Conservation (phyloP, 1,284 basidiomycete genomes). For the Leccinum colubrinum region DNA sequence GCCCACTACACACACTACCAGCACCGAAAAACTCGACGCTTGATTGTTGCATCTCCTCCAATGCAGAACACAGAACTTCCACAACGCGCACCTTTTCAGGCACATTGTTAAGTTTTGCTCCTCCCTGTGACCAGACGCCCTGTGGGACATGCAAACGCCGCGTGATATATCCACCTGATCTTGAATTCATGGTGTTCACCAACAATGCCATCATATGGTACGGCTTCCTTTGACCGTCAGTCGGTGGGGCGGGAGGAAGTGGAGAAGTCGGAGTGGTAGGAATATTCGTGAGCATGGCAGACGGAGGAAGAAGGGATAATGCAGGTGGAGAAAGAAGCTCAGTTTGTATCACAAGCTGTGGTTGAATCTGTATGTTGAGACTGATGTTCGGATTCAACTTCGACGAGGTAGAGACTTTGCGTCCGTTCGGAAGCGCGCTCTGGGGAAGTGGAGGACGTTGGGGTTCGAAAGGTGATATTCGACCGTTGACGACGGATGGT, state of each 20-base stretch:
- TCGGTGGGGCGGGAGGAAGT: slow-evolving; percentile 65
- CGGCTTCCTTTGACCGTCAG: slow-evolving; percentile 77
- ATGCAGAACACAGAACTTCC: slow-evolving; percentile 69
- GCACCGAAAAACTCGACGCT: slow-evolving; percentile 73
- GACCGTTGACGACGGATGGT: slow-evolving; percentile 50
- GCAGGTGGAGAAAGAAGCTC: slow-evolving; percentile 45
- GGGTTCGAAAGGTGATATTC: slow-evolving; percentile 44
- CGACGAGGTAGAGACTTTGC: slow-evolving; percentile 62
- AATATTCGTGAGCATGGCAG: slow-evolving; percentile 49
- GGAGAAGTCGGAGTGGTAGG: slow-evolving; percentile 75
- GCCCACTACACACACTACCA: slow-evolving; percentile 71
- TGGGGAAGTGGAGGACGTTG: slow-evolving; percentile 51
- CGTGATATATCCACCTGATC: slow-evolving; percentile 86
- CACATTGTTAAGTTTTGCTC: slow-evolving; percentile 78
- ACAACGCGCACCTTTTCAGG: slow-evolving; percentile 86
- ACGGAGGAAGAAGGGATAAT: slow-evolving; percentile 48
- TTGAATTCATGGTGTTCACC: slow-evolving; percentile 76
- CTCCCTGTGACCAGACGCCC: slow-evolving; percentile 88
- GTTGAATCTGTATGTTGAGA: slow-evolving; percentile 37
- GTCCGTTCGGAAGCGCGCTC: slow-evolving; percentile 38
- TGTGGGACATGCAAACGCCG: slow-evolving; percentile 85
- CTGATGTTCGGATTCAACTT: slow-evolving; percentile 49
- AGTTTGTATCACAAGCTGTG: slow-evolving; percentile 51
- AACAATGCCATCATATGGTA: slow-evolving; percentile 89
- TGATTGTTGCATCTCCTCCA: slow-evolving; percentile 70